Conservation (phyloP, 768 basidiomycete genomes). For the Phanerochaete sordida region DNA sequence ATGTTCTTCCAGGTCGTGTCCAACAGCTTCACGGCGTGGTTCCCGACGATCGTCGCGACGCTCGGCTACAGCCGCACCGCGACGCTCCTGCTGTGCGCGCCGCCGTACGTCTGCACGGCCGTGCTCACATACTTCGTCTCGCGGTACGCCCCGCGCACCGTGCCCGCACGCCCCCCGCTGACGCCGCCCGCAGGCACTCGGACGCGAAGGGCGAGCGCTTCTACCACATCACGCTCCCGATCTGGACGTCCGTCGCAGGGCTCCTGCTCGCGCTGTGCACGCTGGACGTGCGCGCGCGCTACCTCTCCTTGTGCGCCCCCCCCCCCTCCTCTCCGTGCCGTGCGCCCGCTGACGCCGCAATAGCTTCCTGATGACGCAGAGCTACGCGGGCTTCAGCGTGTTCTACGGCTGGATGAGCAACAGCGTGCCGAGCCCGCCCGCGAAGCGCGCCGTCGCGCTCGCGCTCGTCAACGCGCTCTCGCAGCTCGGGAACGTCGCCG, state of each 20-base stretch:
- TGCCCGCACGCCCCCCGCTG: neutral
- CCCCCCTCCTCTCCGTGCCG: neutral
- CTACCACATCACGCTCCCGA: conserved; percentile 53
- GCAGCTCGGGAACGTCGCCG: conserved; percentile 78
- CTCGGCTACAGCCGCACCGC: conserved; percentile 61
- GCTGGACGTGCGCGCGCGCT: conserved; percentile 52
- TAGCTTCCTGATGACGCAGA: conserved; percentile 76
- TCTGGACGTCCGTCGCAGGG: conserved; percentile 59
- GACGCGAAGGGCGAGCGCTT: conserved; percentile 73
- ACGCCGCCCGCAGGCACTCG: conserved; percentile 48
- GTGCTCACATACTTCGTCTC: conserved; percentile 49
- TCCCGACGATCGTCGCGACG: conserved; percentile 72
- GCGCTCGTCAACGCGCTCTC: conserved; percentile 80
- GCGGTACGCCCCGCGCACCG: conserved; percentile 31
- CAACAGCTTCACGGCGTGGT: conserved; percentile 74
- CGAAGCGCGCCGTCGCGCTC: conserved; percentile 81
- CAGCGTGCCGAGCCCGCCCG: conserved; percentile 70
- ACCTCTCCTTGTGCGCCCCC: neutral
- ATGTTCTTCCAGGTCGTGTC: conserved; percentile 52
- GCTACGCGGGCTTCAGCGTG: conserved; percentile 67
- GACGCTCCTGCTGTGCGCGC: conserved; percentile 72
- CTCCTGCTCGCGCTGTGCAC: conserved; percentile 63
- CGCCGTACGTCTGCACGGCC: conserved; percentile 67
- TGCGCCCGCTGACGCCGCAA: conserved; percentile 21
- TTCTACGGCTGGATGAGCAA: conserved; percentile 54